phyloP scores from a whole-genome alignment of 768 basidiomycete species.

The Cubamyces sp. region DNA sequence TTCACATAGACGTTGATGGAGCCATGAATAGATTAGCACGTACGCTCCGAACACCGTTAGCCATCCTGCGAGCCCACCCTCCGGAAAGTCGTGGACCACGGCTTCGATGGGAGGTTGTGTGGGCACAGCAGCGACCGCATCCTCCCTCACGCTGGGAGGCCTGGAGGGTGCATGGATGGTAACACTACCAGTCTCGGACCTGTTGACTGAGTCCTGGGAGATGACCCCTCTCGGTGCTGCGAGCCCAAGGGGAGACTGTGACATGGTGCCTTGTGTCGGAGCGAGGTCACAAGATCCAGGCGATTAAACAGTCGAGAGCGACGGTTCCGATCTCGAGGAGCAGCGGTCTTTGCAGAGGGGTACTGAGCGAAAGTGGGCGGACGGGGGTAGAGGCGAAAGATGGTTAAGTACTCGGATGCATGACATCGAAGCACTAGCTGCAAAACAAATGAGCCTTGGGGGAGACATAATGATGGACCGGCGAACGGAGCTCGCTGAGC shows the following conservation, averaged over 20 bases:
- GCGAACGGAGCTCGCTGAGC: background rate
- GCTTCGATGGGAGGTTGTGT: too few species aligned
- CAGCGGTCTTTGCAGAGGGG: background rate
- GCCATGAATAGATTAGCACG: conserved; percentile 6
- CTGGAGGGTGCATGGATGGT: background rate
- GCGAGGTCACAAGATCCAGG: background rate
- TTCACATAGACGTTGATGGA: conserved; percentile 6
- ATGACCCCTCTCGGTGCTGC: background rate
- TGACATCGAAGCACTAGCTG: background rate
- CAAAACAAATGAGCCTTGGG: background rate
- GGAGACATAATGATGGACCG: background rate
- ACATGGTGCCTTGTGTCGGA: background rate
- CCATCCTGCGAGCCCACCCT: conserved; percentile 33
- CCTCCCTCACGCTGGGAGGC: background rate
- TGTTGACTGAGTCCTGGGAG: conserved; percentile 7
- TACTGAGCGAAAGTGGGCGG: background rate
- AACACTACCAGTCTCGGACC: conserved; percentile 2
- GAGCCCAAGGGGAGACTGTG: background rate
- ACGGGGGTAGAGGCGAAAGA: too few species aligned
- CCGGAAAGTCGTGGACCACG: conserved; percentile 15
- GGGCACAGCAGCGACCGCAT: background rate
- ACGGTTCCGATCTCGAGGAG: background rate
- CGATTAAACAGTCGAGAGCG: too few species aligned
- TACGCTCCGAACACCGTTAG: conserved; percentile 24
- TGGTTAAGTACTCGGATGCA: background rate